These are phyloP conservation scores for Agastache rugosa DNA, from an alignment of 257 asterid species.

Conservation along the genomic window DNA sequence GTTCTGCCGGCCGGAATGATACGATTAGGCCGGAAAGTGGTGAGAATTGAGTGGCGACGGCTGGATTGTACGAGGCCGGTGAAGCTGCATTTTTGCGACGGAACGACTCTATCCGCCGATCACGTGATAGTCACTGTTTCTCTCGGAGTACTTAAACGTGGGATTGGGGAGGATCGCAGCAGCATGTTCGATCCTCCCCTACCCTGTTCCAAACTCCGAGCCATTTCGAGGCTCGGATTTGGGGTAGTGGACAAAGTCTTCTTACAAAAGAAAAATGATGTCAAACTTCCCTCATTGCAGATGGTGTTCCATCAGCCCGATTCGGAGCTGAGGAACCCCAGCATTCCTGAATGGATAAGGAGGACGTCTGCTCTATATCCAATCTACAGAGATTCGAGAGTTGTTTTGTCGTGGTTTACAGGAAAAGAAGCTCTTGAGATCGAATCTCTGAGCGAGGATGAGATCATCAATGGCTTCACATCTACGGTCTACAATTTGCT, in stretches of 20 bases:
- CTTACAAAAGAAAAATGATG: slow-evolving; percentile 40
- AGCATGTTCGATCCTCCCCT: slow-evolving; percentile 66
- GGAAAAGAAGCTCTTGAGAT: slow-evolving; percentile 77
- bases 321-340: slow-evolving; percentile 39
- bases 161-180: slow-evolving; percentile 43
- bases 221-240: slow-evolving; percentile 76
- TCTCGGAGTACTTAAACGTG: slow-evolving; percentile 76
- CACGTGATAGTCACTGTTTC: slow-evolving; percentile 87
- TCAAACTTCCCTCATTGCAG: slow-evolving; percentile 58
- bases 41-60: slow-evolving; percentile 62
- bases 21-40: slow-evolving; percentile 62
- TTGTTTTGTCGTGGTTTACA: slow-evolving; percentile 69
- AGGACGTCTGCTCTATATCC: slow-evolving; percentile 59
- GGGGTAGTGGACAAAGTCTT: slow-evolving; percentile 83
- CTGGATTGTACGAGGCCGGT: slow-evolving; percentile 47
- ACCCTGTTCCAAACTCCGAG: slow-evolving; percentile 56
- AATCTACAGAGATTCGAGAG: slow-evolving; percentile 56
- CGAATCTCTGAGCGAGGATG: slow-evolving; percentile 64
- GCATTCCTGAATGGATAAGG: slow-evolving; percentile 77
- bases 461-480: slow-evolving; percentile 62
- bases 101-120: slow-evolving; percentile 61
- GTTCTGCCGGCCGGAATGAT: slow-evolving; percentile 65
- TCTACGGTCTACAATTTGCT: slow-evolving; percentile 55
- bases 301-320: slow-evolving; percentile 61
- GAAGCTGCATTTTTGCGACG: slow-evolving; percentile 70